phyloP scores from a whole-genome alignment of 192 early-diverging fungal species.

The Linnemannia exigua region DNA sequence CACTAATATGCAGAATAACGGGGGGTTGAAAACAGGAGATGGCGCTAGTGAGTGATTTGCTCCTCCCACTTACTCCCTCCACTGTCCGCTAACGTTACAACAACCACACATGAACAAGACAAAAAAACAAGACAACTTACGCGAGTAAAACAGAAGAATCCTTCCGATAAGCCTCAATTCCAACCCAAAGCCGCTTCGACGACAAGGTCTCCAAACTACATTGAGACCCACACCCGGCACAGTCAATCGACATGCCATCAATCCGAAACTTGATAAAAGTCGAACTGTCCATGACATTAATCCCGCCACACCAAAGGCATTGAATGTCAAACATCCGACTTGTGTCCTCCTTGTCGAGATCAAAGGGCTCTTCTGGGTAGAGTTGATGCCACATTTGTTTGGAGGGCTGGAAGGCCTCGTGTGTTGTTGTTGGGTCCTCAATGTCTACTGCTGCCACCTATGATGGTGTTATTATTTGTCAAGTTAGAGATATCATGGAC shows the following conservation, averaged over 20 bases:
- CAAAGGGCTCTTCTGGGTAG: conserved; percentile 38
- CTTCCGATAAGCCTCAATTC: conserved; percentile 44
- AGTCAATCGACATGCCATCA: conserved; percentile 53
- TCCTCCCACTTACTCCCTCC: not conserved
- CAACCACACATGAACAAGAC: not conserved
- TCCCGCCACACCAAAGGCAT: conserved; percentile 50
- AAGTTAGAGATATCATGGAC: not conserved
- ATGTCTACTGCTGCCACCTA: conserved; percentile 57
- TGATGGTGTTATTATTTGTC: not conserved
- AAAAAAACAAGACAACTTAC: conserved; percentile 27
- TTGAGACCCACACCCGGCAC: conserved; percentile 51
- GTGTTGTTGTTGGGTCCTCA: conserved; percentile 50
- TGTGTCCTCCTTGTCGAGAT: conserved; percentile 46
- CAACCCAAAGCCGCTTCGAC: conserved; percentile 53
- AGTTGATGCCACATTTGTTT: conserved; percentile 56
- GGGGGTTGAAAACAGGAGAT: not conserved
- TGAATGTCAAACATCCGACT: conserved; percentile 49
- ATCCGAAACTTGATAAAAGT: conserved; percentile 54
- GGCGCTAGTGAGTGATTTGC: not conserved
- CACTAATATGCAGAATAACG: conserved; percentile 30
- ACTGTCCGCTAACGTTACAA: no score
- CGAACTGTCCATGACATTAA: conserved; percentile 56
- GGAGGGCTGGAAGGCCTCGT: conserved; percentile 44
- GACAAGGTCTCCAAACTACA: conserved; percentile 54
- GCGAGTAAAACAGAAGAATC: conserved; percentile 36